Evolutionary conservation across 345 rosid genomes (phyloP), one percentile per base, ranked within the genome.

Genomic region (Syzygium jambos): DNA sequence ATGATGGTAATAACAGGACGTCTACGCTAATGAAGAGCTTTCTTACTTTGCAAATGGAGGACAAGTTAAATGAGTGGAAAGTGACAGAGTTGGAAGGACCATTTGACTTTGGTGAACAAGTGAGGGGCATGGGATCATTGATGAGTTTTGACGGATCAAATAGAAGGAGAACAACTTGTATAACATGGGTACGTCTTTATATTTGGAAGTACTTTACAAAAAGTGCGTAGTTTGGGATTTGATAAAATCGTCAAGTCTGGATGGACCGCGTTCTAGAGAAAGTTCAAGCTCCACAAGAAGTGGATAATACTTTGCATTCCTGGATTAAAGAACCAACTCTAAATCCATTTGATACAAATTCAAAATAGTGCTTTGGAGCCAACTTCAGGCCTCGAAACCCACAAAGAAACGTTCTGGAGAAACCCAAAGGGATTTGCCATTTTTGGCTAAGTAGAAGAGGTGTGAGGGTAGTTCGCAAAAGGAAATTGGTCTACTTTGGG

Each of bases 181-280:
- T 65, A 16, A 65, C 43, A 16, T 2, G 78, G 9, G 43, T 30
- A 30, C 2, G 17, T 16, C 0, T 6, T 30, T 17, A 30, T 19
- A 68, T 6, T 68, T 68, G 46, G 3, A 16, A 68, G 78, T 23
- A 68, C 23, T 30, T 8, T 4, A 68, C 23, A 68, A 68, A 65
- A 30, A 68, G 22, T 68, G 23, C 43, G 17, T 16, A 68, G 23
- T 30, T 16, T 68, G 23, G 78, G 6, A 68, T 16, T 30, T 30
- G 12, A 23, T 30, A 30, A 68, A 16, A 30, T 68, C 6, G 0
- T 68, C 6, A 8, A 10, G 41, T 16, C 43, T 68, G 0, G 12
- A 68, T 68, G 46, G 23, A 30, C 21, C 12, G 1, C 1, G 0
- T 2, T 68, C 1, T 2, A 34, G 0, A 68, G 46, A 23, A 30